Percentiles rank a stretch among this genome's conserved stretches.
These are phyloP conservation scores for Aspergillus hortae DNA, from an alignment of 2,329 filamentous ascomycete genomes.

Conservation along the genomic window DNA sequence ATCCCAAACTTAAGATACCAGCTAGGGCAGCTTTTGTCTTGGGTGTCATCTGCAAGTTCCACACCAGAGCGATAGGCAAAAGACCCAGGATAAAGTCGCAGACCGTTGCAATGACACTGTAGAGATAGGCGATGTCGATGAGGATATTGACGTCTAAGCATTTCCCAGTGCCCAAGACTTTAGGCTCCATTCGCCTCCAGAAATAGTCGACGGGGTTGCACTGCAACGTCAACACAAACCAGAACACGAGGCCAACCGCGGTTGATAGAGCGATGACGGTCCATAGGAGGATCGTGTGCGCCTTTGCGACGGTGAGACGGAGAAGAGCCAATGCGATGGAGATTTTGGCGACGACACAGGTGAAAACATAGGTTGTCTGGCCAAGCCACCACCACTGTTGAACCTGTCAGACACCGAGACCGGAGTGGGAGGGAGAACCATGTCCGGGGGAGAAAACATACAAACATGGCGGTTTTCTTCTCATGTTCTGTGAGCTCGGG, in stretches of 20 bases:
- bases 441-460: conserved; percentile 14
- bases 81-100: conserved; percentile 54
- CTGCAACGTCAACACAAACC: conserved; percentile 52
- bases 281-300: conserved; percentile 48
- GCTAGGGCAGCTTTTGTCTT: conserved; percentile 52
- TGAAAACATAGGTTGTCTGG: conserved; percentile 52
- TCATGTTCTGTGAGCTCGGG: conserved; percentile 15
- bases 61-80: conserved; percentile 54
- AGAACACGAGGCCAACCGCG: conserved; percentile 46
- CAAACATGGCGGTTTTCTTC: conserved; percentile 32
- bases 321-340: conserved; percentile 54
- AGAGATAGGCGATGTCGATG: conserved; percentile 47
- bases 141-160: conserved; percentile 14
- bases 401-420: conserved; percentile 1
- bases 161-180: not conserved
- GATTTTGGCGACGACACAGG: conserved; percentile 48
- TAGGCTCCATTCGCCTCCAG: conserved; percentile 39
- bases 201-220: conserved; percentile 52
- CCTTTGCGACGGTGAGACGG: conserved; percentile 45
- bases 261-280: conserved; percentile 45
- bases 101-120: conserved; percentile 46
- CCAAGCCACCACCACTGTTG: conserved; percentile 52
- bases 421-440: not conserved
- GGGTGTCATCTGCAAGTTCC: conserved; percentile 52
- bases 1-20: conserved; percentile 55